phyloP scores from a whole-genome alignment of 2,329 filamentous ascomycete species.

The Cryphonectria radicalis region DNA sequence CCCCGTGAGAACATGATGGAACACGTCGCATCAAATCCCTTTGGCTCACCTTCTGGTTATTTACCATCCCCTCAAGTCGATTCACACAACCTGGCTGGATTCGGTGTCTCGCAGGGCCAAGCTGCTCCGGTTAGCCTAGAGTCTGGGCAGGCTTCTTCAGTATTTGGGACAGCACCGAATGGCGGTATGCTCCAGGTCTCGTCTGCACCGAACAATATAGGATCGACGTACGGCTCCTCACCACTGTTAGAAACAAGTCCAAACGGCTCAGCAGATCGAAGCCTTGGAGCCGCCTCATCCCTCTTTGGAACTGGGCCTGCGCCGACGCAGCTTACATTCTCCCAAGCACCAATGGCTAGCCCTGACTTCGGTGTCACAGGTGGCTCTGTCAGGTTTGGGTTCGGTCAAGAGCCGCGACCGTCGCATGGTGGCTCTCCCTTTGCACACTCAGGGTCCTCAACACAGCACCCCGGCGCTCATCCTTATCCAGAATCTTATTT shows the following conservation, averaged over 20 bases:
- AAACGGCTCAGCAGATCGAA: neutral
- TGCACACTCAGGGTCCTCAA: slow-evolving; percentile 6
- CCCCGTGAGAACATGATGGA: neutral
- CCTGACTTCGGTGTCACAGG: slow-evolving; percentile 15
- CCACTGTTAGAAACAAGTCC: neutral
- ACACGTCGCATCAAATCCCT: neutral
- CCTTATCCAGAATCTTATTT: slow-evolving; percentile 21
- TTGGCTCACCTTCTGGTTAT: neutral
- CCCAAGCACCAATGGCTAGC: slow-evolving; percentile 2
- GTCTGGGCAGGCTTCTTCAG: slow-evolving; percentile 7
- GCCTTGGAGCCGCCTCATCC: neutral
- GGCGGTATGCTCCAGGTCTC: neutral
- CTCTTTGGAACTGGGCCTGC: slow-evolving; percentile 8
- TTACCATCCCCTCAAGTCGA: neutral
- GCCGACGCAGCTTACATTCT: slow-evolving; percentile 11
- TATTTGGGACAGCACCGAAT: neutral
- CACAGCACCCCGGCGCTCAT: neutral
- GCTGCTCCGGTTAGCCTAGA: neutral
- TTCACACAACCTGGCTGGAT: neutral
- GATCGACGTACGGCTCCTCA: slow-evolving; percentile 1
- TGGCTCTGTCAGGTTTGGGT: slow-evolving; percentile 26
- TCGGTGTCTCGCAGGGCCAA: neutral
- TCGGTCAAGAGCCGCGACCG: slow-evolving; percentile 23
- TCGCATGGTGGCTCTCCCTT: slow-evolving; percentile 11
- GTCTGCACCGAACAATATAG: neutral